Evolutionary conservation across 73 alveolate genomes (phyloP), one percentile per base, ranked within the genome.

Genomic region (Urostyla sp.): DNA sequence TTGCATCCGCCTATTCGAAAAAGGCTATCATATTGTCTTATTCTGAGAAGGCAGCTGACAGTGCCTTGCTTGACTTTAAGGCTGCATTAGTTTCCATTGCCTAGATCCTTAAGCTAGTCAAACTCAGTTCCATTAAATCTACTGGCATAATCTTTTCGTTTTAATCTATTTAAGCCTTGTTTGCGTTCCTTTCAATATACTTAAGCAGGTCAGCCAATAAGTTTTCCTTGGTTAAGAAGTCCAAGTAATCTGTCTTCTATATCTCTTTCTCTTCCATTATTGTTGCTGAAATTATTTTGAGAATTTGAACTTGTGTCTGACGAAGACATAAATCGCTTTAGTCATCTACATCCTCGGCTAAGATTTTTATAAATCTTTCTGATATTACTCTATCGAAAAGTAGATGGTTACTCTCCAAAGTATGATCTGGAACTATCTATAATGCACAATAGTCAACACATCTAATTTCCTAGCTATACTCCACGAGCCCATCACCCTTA

Each of bases 381-480:
- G n/a, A n/a, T n/a, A n/a, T n/a, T n/a, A n/a, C n/a, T n/a, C n/a
- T n/a, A n/a, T n/a, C n/a, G n/a, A n/a, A n/a, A n/a, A n/a, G n/a
- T n/a, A n/a, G n/a, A n/a, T n/a, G n/a, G n/a, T n/a, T n/a, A n/a
- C n/a, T n/a, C n/a, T n/a, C n/a, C n/a, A n/a, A n/a, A n/a, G n/a
- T n/a, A n/a, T n/a, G n/a, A n/a, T n/a, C n/a, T 40, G 10, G 18
- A 40, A 40, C 15, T 15, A 15, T 10, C 10, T 10, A 11, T 40
- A 40, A 15, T 48, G n/a, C 85, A n/a, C 23, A 60, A 0, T 58
- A 50, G 51, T 26, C 8, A 0, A 56, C 34, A 15, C 28, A 16
- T 2, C 67, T 46, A 15, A 81, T 44, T n/a, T 81, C 91, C 18
- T 59, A 35, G 27, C 91, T 2, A 32, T 81, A 79, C 26, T 74